Conservation (phyloP, 495 filamentous ascomycete species). For the Penicilliopsis zonata region DNA sequence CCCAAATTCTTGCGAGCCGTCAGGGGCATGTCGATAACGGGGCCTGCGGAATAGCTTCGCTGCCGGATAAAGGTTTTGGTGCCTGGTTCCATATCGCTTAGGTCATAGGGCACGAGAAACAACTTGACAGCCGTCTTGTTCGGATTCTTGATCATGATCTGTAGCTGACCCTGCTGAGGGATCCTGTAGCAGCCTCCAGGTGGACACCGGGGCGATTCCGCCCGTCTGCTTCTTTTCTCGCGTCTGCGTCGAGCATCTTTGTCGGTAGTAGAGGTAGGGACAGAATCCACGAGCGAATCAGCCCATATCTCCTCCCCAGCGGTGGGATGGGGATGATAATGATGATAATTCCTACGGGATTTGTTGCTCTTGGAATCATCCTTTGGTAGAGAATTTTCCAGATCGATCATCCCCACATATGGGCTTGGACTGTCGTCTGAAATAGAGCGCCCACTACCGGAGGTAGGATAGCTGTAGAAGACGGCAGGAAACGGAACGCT, state of each 20-base stretch:
- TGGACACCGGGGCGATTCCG: conserved; percentile 60
- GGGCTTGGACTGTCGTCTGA: conserved; percentile 82
- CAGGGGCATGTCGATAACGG: conserved; percentile 61
- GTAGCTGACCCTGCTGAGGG: conserved; percentile 86
- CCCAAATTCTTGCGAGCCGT: conserved; percentile 37
- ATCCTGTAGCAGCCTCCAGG: conserved; percentile 88
- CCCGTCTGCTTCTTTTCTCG: conserved; percentile 45
- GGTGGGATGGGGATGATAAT: no score
- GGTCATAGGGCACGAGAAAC: conserved; percentile 90
- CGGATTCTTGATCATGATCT: conserved; percentile 94
- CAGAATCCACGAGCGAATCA: conserved; percentile 4
- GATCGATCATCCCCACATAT: conserved; percentile 88
- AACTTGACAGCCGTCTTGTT: conserved; percentile 95
- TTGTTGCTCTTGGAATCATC: conserved; percentile 30
- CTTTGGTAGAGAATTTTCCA: conserved; percentile 61
- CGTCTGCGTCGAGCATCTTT: conserved; percentile 17
- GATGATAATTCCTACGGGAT: conserved; percentile 30
- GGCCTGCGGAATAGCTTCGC: conserved; percentile 82
- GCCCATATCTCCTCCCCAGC: no score
- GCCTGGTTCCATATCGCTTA: conserved; percentile 88
- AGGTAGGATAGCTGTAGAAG: conserved; percentile 81
- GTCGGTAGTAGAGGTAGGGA: conserved; percentile 4
- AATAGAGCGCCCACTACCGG: conserved; percentile 44
- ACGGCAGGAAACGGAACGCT: conserved; percentile 91
- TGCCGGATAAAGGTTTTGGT: conserved; percentile 97